These are phyloP conservation scores for Arbutus unedo DNA, from an alignment of 148 eudicot species.

Conservation along the genomic window DNA sequence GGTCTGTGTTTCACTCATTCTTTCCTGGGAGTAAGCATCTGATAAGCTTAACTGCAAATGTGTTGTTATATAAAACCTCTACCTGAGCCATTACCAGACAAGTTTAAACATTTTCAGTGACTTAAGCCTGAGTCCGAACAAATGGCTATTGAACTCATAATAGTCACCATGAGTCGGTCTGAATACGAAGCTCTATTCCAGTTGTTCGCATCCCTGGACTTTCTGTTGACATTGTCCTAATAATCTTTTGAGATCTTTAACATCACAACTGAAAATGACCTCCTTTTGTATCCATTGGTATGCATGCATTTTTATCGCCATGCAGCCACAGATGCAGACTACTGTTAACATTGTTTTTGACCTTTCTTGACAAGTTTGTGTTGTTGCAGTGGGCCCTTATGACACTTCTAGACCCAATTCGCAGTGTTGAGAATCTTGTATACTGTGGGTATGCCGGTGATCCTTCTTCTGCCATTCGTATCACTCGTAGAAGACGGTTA, in stretches of 20 bases:
- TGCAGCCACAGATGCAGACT: not conserved
- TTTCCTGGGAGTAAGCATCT: constrained; percentile 1
- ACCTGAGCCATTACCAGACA: not conserved
- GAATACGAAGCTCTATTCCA: not conserved
- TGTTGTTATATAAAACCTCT: not conserved
- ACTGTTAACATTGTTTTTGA: not conserved
- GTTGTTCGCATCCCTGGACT: not conserved
- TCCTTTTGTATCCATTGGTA: not conserved
- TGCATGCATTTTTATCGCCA: not conserved
- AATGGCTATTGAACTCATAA: not conserved
- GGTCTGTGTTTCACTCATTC: constrained; percentile 37
- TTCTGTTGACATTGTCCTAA: not conserved
- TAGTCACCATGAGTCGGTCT: not conserved
- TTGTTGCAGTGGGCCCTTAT: constrained; percentile 84
- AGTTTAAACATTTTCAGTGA: not conserved
- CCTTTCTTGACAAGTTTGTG: not conserved
- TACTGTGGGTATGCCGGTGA: constrained; percentile 82
- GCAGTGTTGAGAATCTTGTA: constrained; percentile 76
- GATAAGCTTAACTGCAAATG: not conserved
- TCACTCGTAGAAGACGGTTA: constrained; percentile 70
- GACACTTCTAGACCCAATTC: constrained; percentile 88
- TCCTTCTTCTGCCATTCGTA: constrained; percentile 73
- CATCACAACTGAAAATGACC: not conserved
- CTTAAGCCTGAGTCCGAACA: not conserved
- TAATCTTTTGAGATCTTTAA: not conserved